phyloP scores from a whole-genome alignment of 306 rosid genomes.

The Pueraria montana region DNA sequence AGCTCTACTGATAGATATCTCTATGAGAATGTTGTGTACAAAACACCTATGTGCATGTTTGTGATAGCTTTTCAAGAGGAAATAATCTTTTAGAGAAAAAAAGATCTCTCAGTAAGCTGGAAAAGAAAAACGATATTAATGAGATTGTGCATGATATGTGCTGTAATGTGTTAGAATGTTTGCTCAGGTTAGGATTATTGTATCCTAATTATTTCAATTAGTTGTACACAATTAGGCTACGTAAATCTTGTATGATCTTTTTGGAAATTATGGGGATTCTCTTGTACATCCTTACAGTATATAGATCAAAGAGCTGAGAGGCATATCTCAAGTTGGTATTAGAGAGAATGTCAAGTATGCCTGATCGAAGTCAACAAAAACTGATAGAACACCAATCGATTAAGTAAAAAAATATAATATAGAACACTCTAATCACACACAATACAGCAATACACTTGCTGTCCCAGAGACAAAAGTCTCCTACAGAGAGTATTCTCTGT shows the following conservation, averaged over 20 bases:
- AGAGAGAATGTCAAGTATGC: background rate
- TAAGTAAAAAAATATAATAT: too few species aligned
- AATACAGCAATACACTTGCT: too few species aligned
- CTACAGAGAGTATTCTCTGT: too few species aligned
- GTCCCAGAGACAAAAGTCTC: too few species aligned
- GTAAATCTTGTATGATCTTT: background rate
- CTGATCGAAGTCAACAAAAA: background rate
- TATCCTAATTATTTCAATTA: background rate
- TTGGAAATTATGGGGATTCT: background rate
- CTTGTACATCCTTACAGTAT: background rate
- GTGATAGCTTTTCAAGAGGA: background rate
- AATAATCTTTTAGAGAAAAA: background rate
- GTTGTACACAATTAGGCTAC: background rate
- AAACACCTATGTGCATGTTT: background rate
- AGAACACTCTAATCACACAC: too few species aligned
- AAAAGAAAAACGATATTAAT: background rate
- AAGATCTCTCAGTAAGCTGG: background rate
- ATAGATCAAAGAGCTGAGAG: background rate
- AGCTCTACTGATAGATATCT: background rate
- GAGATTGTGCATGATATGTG: background rate
- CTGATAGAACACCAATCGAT: too few species aligned
- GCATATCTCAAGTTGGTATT: background rate
- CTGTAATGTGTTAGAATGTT: background rate
- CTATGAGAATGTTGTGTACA: background rate
- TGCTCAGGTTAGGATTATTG: background rate